Conservation (phyloP, 305 asterid genomes). For the Petunia hybrid region DNA sequence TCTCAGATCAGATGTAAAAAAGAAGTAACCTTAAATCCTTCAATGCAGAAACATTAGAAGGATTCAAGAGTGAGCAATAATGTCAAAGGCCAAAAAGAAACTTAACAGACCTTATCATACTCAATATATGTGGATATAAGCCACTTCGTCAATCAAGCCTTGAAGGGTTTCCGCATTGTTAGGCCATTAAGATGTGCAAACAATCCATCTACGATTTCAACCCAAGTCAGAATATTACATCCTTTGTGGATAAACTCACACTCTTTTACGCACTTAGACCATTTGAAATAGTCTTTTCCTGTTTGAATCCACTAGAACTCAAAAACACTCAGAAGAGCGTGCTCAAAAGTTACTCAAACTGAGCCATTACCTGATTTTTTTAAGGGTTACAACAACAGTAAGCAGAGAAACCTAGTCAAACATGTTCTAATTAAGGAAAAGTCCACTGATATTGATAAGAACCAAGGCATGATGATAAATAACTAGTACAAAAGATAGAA, state of each 20-base stretch:
- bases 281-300: slow-evolving; percentile 49
- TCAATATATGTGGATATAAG: slow-evolving; percentile 66
- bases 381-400: slow-evolving; percentile 2
- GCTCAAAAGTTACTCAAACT: slow-evolving; percentile 18
- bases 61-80: slow-evolving; percentile 64
- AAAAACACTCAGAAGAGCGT: slow-evolving; percentile 16
- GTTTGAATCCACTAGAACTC: slow-evolving; percentile 40
- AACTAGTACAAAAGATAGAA: neutral
- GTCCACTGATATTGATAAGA: neutral
- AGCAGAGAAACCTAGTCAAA: neutral
- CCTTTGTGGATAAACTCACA: slow-evolving; percentile 60
- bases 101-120: slow-evolving; percentile 87
- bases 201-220: slow-evolving; percentile 98
- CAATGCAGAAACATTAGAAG: slow-evolving; percentile 66
- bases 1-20: slow-evolving; percentile 69
- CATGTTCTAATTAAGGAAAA: neutral
- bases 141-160: slow-evolving; percentile 85
- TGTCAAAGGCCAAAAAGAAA: slow-evolving; percentile 63
- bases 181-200: slow-evolving; percentile 94
- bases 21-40: slow-evolving; percentile 78
- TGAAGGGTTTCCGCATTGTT: slow-evolving; percentile 87
- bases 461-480: neutral
- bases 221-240: slow-evolving; percentile 83
- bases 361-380: slow-evolving; percentile 20
- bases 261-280: slow-evolving; percentile 53